Conservation (phyloP, 805 yeast species). For the Yamadazyma philogaea region DNA sequence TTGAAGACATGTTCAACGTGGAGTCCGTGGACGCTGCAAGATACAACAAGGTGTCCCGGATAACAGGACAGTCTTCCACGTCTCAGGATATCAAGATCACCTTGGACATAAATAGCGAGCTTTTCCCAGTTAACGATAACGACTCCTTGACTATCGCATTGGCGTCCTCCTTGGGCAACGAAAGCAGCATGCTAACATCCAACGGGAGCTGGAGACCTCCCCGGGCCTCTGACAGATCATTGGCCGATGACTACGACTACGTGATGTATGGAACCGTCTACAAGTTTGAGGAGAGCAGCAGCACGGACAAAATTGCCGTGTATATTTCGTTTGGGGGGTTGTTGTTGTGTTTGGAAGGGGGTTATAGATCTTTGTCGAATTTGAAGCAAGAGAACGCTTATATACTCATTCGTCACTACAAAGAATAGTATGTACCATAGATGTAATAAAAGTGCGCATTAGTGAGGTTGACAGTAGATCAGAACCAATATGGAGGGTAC, state of each 20-base stretch:
- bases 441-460: not conserved
- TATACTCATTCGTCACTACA: constrained; percentile 75
- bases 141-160: constrained; percentile 83
- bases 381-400: constrained; percentile 94
- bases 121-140: constrained; percentile 76
- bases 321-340: constrained; percentile 96
- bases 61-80: constrained; percentile 83
- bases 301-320: constrained; percentile 72
- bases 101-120: constrained; percentile 85
- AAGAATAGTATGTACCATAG: constrained; percentile 23
- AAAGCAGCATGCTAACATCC: constrained; percentile 41
- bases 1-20: constrained; percentile 89
- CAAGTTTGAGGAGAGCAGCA: constrained; percentile 82
- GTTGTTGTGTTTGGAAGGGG: constrained; percentile 90
- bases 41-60: constrained; percentile 87
- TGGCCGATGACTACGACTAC: constrained; percentile 96
- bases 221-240: constrained; percentile 72
- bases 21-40: constrained; percentile 82
- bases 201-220: constrained; percentile 83
- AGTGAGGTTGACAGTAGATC: not conserved
- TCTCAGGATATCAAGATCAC: constrained; percentile 77
- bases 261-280: constrained; percentile 98
- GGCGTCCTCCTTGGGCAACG: constrained; percentile 68
- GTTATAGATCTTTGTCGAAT: constrained; percentile 80
- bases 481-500: not conserved